These are phyloP conservation scores for Oldenlandia corymbosa DNA, from an alignment of 257 asterid genomes.

Conservation along the genomic window DNA sequence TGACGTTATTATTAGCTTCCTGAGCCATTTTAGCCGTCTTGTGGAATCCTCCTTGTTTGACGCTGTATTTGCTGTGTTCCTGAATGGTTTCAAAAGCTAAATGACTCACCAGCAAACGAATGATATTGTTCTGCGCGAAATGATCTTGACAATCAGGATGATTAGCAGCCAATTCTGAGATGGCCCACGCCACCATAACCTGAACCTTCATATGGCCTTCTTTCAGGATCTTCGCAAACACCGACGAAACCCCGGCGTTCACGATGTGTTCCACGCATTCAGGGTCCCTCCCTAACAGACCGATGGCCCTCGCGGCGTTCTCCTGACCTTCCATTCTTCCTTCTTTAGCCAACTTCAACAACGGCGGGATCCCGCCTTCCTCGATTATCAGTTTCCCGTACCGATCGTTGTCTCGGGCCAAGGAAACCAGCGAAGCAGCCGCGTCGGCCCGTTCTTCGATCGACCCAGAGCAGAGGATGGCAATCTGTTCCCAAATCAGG, in stretches of 20 bases:
- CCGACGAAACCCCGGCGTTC: conserved; percentile 66
- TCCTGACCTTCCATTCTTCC: conserved; percentile 71
- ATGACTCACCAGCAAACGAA: conserved; percentile 65
- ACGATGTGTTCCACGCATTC: conserved; percentile 71
- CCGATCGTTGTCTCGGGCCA: conserved; percentile 73
- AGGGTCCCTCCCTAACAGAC: conserved; percentile 66
- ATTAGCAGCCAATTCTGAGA: conserved; percentile 62
- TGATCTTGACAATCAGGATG: conserved; percentile 75
- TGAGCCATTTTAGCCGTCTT: no score
- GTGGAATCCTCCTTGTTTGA: conserved; percentile 34
- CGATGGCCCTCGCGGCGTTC: conserved; percentile 65
- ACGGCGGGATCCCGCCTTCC: conserved; percentile 72
- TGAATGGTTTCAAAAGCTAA: conserved; percentile 76
- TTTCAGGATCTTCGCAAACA: conserved; percentile 70
- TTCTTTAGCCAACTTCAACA: conserved; percentile 62
- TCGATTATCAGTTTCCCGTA: conserved; percentile 67
- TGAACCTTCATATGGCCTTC: conserved; percentile 82
- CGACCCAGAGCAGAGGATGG: conserved; percentile 45
- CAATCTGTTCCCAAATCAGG: conserved; percentile 76
- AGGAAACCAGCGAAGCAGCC: conserved; percentile 57
- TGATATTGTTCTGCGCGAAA: conserved; percentile 63
- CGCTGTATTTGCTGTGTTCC: conserved; percentile 68
- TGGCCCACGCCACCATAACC: conserved; percentile 76
- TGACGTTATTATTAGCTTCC: no score
- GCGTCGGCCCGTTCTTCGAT: conserved; percentile 57